Evolutionary conservation across 257 asterid species (phyloP), one percentile per base, ranked within the genome.

Genomic region (Nicotiana tabacum): DNA sequence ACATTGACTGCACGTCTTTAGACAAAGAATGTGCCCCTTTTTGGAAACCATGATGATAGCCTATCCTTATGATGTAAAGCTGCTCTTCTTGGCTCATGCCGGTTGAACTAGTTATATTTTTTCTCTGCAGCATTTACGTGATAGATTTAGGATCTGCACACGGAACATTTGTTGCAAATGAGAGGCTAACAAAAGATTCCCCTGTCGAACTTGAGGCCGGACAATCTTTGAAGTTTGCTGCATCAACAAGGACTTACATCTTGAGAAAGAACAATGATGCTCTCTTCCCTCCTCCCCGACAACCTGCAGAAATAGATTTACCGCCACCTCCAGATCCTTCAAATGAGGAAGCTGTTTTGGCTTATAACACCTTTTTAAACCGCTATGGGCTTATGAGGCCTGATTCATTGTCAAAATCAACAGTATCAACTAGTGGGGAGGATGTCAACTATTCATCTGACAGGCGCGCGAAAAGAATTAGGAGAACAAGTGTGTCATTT

Each of bases 111-210:
- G 33, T 46, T 39, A 81, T 76, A 51, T 81, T 21, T 81, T 85
- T 48, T 88, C 81, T 89, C 77, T 86, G 87, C 98, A 96, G 98
- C 90, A 85, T 96, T 85, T 96, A 93, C 56, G 97, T 96, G 76
- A 90, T 93, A 77, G 99, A 96, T 86, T 89, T 96, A 86, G 99
- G 99, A 85, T 96, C 99, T 85, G 98, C 97, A 37, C 99, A 96
- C 85, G 98, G 98, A 62, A 96, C 99, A 86, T 96, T 93, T 91
- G 99, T 94, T 87, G 98, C 99, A 43, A 96, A 96, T 79, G 98
- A 94, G 89, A 90, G 98, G 84, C 83, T 94, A 87, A 87, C 92
- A 33, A 96, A 91, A 85, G 97, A 96, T 86, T 88, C 93, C 67
- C 98, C 98, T 62, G 90, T 94, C 64, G 98, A 96, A 87, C 93